phyloP scores from a whole-genome alignment of 805 yeast genomes.

The Komagataella mondaviorum region DNA sequence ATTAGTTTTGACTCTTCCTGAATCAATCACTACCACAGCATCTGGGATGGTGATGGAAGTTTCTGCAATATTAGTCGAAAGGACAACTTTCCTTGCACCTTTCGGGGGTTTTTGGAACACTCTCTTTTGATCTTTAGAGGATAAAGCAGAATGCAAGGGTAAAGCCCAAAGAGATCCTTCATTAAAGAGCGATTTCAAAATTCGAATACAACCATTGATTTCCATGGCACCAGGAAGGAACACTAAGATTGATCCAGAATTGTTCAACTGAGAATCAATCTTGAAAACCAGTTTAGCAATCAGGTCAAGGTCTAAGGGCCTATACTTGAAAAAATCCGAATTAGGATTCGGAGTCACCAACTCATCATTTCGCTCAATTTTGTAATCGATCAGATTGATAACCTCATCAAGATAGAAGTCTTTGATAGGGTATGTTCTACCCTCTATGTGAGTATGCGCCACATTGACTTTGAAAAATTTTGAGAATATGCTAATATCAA shows the following conservation, averaged over 20 bases:
- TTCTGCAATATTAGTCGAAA: constrained; percentile 90
- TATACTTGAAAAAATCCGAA: constrained; percentile 49
- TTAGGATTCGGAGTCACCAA: constrained; percentile 44
- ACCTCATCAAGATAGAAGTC: constrained; percentile 65
- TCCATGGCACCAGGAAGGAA: constrained; percentile 90
- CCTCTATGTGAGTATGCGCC: constrained; percentile 74
- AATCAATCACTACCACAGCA: constrained; percentile 81
- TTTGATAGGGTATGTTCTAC: constrained; percentile 84
- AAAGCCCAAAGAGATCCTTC: constrained; percentile 26
- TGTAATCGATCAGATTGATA: constrained; percentile 29
- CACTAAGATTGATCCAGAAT: constrained; percentile 62
- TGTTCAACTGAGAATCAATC: constrained; percentile 34
- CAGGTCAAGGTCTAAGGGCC: constrained; percentile 65
- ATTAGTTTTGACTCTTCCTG: constrained; percentile 75
- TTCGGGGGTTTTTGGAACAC: constrained; percentile 49
- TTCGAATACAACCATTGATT: constrained; percentile 51
- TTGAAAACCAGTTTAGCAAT: constrained; percentile 40
- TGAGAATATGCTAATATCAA: constrained; percentile 54
- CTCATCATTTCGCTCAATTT: constrained; percentile 24
- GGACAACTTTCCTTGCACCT: constrained; percentile 64
- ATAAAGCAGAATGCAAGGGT: constrained; percentile 82
- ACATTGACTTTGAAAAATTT: constrained; percentile 44
- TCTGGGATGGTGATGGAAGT: constrained; percentile 95
- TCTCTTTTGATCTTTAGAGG: constrained; percentile 68
- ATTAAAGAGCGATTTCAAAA: constrained; percentile 12